A percentile compares a stretch with the other conserved stretches of the same genome.
phyloP scores from a whole-genome alignment of 495 filamentous ascomycete genomes.

The Clavariopsis aquatica region DNA sequence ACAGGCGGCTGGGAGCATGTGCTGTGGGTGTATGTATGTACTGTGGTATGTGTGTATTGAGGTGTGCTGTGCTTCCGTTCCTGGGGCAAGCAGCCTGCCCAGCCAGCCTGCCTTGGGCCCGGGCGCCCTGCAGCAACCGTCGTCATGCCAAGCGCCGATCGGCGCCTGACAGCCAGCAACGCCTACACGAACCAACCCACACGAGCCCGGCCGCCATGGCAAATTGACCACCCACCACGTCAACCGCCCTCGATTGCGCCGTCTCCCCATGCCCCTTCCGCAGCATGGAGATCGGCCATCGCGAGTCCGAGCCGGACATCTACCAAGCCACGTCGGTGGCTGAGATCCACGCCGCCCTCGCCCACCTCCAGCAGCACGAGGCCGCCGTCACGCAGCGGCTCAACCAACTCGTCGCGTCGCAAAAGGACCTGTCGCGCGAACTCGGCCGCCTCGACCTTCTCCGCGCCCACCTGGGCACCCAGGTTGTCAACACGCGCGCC shows the following conservation, averaged over 20 bases:
- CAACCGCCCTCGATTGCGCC: no score
- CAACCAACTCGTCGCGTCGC: slow-evolving; percentile 71
- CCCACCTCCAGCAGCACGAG: slow-evolving; percentile 74
- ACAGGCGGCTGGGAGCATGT: no score
- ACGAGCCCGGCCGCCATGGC: not conserved
- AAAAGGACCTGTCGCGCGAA: slow-evolving; percentile 80
- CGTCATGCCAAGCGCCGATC: slow-evolving; percentile 25
- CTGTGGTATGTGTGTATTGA: no score
- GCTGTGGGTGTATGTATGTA: no score
- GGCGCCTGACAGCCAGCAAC: not conserved
- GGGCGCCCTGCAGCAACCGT: slow-evolving; percentile 5
- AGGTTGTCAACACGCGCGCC: slow-evolving; percentile 77
- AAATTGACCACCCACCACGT: not conserved
- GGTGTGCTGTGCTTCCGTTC: not conserved
- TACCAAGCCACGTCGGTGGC: slow-evolving; percentile 70
- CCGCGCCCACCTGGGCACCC: slow-evolving; percentile 82
- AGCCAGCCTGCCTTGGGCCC: no score
- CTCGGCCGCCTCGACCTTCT: slow-evolving; percentile 85
- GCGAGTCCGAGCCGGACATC: slow-evolving; percentile 49
- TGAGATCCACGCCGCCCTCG: slow-evolving; percentile 76
- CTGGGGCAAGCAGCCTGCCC: no score
- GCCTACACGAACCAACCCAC: not conserved
- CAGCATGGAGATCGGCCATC: slow-evolving; percentile 22
- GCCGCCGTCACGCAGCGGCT: slow-evolving; percentile 70
- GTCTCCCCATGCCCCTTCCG: slow-evolving; percentile 4